phyloP scores from a whole-genome alignment of 495 filamentous ascomycete genomes.

The Aspergillus homomorphus region DNA sequence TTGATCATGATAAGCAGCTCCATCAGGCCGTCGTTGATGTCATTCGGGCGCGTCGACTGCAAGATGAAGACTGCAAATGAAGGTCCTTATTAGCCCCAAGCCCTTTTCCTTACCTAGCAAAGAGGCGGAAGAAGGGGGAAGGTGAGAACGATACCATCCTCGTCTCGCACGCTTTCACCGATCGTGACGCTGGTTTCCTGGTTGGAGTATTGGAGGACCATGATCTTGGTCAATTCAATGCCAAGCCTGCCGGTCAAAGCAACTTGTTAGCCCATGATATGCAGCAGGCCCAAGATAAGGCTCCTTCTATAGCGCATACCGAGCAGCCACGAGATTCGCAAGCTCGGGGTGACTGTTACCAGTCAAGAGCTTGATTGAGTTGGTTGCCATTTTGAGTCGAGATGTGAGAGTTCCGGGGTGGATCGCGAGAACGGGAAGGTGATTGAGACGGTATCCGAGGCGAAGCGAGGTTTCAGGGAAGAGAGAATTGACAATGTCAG shows the following conservation, averaged over 20 bases:
- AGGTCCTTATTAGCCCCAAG: constrained; percentile 15
- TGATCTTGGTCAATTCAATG: constrained; percentile 88
- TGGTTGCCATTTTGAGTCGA: constrained; percentile 60
- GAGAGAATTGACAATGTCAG: background rate
- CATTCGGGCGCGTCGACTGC: constrained; percentile 90
- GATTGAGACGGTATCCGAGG: background rate
- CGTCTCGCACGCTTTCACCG: constrained; percentile 92
- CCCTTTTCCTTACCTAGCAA: constrained; percentile 10
- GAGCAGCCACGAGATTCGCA: constrained; percentile 83
- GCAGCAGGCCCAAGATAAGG: background rate
- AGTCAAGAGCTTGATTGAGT: constrained; percentile 94
- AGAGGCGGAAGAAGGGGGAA: constrained; percentile 8
- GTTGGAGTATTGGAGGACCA: constrained; percentile 95
- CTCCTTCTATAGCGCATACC: constrained; percentile 51
- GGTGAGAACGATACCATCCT: constrained; percentile 64
- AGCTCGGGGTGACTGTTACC: constrained; percentile 94
- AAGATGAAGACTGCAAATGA: constrained; percentile 76
- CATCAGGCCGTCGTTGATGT: constrained; percentile 99
- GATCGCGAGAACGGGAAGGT: background rate
- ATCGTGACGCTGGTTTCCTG: constrained; percentile 97
- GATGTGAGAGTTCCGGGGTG: background rate
- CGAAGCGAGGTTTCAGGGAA: background rate
- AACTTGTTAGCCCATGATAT: constrained; percentile 14
- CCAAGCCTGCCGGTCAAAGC: constrained; percentile 61
- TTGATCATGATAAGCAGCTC: constrained; percentile 99